Percentiles rank a stretch among this genome's conserved stretches.
phyloP scores from a whole-genome alignment of 768 basidiomycete genomes.

The Piloderma croceum region DNA sequence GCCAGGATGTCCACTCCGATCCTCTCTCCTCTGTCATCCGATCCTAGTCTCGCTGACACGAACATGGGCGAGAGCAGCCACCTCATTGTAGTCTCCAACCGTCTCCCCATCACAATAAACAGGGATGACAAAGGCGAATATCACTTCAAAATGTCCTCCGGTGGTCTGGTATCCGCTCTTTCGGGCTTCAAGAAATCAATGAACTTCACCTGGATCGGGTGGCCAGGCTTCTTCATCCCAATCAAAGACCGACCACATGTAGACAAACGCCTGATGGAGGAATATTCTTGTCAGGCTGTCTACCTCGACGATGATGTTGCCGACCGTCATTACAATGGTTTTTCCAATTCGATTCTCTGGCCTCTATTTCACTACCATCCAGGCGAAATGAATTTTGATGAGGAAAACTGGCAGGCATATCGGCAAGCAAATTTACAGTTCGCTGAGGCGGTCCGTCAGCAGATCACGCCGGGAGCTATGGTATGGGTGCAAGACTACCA shows the following conservation, averaged over 20 bases:
- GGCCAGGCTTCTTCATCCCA: slow-evolving; percentile 93
- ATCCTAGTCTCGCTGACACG: slow-evolving; percentile 35
- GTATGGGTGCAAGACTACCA: slow-evolving; percentile 99
- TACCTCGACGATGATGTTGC: slow-evolving; percentile 97
- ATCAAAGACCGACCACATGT: slow-evolving; percentile 85
- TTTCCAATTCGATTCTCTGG: slow-evolving; percentile 99
- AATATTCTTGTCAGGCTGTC: slow-evolving; percentile 96
- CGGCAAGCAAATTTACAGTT: slow-evolving; percentile 94
- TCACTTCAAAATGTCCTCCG: slow-evolving; percentile 99
- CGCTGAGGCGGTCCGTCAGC: slow-evolving; percentile 79
- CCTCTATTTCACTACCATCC: slow-evolving; percentile 99
- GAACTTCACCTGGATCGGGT: slow-evolving; percentile 97
- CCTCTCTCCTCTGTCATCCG: slow-evolving; percentile 13
- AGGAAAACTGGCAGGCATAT: slow-evolving; percentile 97
- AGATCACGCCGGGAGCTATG: slow-evolving; percentile 83
- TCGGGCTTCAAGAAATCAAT: slow-evolving; percentile 98
- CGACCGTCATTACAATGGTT: slow-evolving; percentile 97
- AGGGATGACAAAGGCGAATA: slow-evolving; percentile 91
- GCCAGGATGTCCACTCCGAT: slow-evolving; percentile 21
- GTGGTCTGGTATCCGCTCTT: slow-evolving; percentile 94
- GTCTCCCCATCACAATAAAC: slow-evolving; percentile 91
- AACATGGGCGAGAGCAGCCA: slow-evolving; percentile 49
- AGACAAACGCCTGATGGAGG: slow-evolving; percentile 87
- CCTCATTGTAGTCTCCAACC: slow-evolving; percentile 93
- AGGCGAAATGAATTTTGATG: slow-evolving; percentile 99